Percentiles rank a stretch among this genome's conserved stretches.
phyloP scores from a whole-genome alignment of 768 basidiomycete species.

The Pleurotus giganteus region DNA sequence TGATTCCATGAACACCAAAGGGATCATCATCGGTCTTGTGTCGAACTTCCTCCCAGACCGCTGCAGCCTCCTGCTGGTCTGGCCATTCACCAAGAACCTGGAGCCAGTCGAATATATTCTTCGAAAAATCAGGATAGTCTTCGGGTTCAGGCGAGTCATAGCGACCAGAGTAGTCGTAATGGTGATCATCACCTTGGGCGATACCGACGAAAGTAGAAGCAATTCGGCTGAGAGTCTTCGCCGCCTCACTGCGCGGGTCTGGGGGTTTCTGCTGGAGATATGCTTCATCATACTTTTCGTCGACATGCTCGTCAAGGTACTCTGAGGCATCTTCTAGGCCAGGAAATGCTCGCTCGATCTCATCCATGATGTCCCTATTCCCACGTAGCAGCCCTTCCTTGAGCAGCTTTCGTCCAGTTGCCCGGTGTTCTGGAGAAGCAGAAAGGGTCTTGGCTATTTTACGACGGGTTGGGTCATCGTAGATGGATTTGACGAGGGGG shows the following conservation, averaged over 20 bases:
- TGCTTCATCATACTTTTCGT: neutral
- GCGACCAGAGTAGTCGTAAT: no score
- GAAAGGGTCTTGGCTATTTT: neutral
- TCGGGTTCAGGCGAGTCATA: no score
- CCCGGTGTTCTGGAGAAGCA: neutral
- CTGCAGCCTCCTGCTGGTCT: neutral
- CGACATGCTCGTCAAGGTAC: neutral
- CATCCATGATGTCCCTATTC: neutral
- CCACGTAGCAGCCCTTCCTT: neutral
- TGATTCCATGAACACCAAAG: neutral
- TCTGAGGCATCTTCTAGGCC: neutral
- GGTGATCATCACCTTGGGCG: no score
- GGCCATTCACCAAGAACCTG: neutral
- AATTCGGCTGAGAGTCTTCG: no score
- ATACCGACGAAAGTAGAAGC: no score
- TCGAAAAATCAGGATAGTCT: neutral
- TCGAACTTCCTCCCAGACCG: neutral
- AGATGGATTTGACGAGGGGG: neutral
- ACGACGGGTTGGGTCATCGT: neutral
- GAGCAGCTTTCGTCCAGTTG: neutral
- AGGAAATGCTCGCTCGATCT: neutral
- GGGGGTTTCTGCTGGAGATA: neutral
- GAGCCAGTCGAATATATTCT: neutral
- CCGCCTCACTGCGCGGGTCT: no score
- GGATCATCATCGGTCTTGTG: neutral